Conservation (phyloP, 805 yeast species). For the Jamesozyma spencerorum region DNA sequence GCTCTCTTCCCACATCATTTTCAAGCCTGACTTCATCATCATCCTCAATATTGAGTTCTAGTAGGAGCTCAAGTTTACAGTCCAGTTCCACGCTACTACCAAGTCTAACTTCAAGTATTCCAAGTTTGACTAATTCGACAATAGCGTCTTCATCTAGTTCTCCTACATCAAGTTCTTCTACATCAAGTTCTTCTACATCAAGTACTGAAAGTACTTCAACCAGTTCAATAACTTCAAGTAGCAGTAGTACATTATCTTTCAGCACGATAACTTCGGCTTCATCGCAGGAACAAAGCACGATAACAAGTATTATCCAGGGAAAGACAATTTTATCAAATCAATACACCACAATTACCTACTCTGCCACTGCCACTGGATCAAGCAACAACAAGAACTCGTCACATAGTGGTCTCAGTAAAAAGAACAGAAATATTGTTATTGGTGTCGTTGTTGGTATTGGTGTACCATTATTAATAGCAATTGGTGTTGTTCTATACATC, state of each 20-base stretch:
- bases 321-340: slow-evolving; percentile 26
- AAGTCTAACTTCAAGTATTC: not conserved
- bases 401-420: slow-evolving; percentile 35
- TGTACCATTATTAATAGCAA: slow-evolving; percentile 39
- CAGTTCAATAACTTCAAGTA: slow-evolving; percentile 6
- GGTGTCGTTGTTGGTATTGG: slow-evolving; percentile 67
- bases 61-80: not conserved
- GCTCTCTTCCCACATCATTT: too few relatives aligned
- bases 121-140: not conserved
- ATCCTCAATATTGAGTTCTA: not conserved
- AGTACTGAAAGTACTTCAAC: slow-evolving; percentile 3
- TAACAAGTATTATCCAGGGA: slow-evolving; percentile 23
- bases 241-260: slow-evolving; percentile 3
- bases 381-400: slow-evolving; percentile 12
- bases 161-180: slow-evolving; percentile 1
- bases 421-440: slow-evolving; percentile 43
- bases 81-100: not conserved
- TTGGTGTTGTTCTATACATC: slow-evolving; percentile 13
- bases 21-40: too few relatives aligned
- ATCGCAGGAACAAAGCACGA: slow-evolving; percentile 5
- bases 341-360: slow-evolving; percentile 23
- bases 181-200: slow-evolving; percentile 1
- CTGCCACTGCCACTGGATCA: slow-evolving; percentile 19
- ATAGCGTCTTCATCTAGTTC: not conserved
- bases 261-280: slow-evolving; percentile 7